Base-by-base conservation (phyloP, 1,284 basidiomycete genomes). In the Volvariella volvacea region DNA sequence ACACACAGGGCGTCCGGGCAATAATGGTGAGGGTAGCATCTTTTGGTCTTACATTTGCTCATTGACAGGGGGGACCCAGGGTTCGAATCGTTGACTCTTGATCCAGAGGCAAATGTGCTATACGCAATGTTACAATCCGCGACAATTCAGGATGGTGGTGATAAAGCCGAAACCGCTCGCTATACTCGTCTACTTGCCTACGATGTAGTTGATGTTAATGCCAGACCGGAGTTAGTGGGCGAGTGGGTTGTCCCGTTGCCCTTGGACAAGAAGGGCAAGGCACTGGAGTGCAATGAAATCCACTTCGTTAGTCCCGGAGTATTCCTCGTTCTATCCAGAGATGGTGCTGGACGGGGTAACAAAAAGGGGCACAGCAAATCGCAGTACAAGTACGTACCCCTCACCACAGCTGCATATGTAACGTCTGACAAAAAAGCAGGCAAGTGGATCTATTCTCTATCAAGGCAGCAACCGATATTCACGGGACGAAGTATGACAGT, bases 241-340 rank as follows among this genome's bases (percentile, higher is more conserved):
- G 80, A 84, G 60, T 85, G 74, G 68, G 73, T 81, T 17, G 77
- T 83, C 15, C 76, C 76, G 9, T 66, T 82, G 2, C 82, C 82
- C 0, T 62, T 66, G 39, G 76, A 66, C 52, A 65, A 60, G 28
- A 77, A 76, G 46, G 69, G 67, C 14, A 81, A 81, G 39, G 75
- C 76, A 1, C 56, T 60, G 41, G 72, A 65, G 6, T 65, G 70
- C 37, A 82, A 74, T 50, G 83, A 85, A 56, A 64, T 84, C 36
- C 71, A 76, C 48, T 79, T 74, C 50, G 66, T 84, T 22, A 65
- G 68, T 50, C 56, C 63, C 0, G 67, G 66, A 21, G 55, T 77
- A 16, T 84, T 85, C 62, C 59, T 85, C 19, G 71, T 75, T 4
- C 66, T 85, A 10, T 60, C 79, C 10, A 67, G 81, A 17, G 83